A percentile compares a stretch with the other conserved stretches of the same genome.
Conservation (phyloP, 257 asterid genomes). For the Mitragyna speciosa region DNA sequence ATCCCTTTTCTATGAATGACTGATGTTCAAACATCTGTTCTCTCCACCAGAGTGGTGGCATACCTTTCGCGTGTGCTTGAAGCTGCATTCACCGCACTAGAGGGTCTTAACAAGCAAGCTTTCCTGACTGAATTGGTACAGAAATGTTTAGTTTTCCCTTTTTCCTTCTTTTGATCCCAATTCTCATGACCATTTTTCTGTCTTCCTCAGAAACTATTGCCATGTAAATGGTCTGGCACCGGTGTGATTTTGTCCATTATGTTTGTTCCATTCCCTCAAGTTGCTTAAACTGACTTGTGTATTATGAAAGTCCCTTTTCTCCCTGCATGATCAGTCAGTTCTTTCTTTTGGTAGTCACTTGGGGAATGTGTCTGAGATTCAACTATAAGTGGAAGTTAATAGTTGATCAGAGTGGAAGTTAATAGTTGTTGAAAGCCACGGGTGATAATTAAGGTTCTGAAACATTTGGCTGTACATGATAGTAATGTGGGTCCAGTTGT, state of each 20-base stretch:
- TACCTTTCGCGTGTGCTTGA: constrained; percentile 95
- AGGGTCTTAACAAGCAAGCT: constrained; percentile 97
- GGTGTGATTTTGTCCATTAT: background rate
- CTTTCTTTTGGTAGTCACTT: background rate
- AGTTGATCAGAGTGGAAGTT: background rate
- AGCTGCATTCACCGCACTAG: constrained; percentile 95
- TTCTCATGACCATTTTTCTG: background rate
- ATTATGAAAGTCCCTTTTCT: background rate
- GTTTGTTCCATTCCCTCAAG: background rate
- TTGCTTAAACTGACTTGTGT: background rate
- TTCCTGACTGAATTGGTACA: constrained; percentile 88
- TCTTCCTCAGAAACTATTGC: background rate
- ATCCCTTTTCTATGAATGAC: background rate
- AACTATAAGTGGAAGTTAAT: background rate
- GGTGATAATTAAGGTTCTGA: background rate
- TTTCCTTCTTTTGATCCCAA: background rate
- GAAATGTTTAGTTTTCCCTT: background rate
- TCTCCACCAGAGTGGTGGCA: constrained; percentile 74
- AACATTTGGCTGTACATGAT: background rate
- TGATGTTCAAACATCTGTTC: constrained; percentile 25
- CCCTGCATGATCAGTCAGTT: background rate
- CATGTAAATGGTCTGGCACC: background rate
- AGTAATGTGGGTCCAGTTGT: background rate
- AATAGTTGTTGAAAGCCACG: background rate
- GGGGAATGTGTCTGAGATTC: background rate